Conservation (phyloP, 345 rosid species). For the Clarkia xantiana region DNA sequence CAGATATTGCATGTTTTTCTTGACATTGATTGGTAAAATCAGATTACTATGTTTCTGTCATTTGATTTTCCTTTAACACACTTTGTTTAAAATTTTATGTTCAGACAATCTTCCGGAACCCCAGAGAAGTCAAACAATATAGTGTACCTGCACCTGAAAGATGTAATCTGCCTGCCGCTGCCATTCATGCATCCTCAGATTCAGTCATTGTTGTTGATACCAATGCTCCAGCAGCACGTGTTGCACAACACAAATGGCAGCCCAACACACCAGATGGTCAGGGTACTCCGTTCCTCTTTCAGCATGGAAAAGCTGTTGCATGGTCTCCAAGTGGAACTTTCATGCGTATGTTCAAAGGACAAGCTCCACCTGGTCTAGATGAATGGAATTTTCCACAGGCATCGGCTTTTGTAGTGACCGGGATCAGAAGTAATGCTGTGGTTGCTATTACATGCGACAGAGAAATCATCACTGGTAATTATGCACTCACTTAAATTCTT, state of each 20-base stretch:
- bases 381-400: constrained; percentile 89
- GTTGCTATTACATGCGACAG: constrained; percentile 69
- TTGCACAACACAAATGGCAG: constrained; percentile 93
- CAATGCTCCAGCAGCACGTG: constrained; percentile 85
- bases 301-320: constrained; percentile 62
- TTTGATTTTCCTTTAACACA: constrained; percentile 10
- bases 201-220: constrained; percentile 57
- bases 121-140: constrained; percentile 70
- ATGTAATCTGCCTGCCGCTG: constrained; percentile 97
- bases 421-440: constrained; percentile 64
- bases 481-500: background rate
- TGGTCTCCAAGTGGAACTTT: constrained; percentile 58
- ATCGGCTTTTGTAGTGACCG: constrained; percentile 75
- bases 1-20: too few relatives aligned
- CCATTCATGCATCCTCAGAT: constrained; percentile 82
- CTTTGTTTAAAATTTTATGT: too few relatives aligned
- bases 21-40: too few relatives aligned
- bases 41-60: background rate
- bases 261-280: constrained; percentile 94
- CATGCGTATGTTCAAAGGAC: constrained; percentile 88
- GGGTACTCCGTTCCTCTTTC: constrained; percentile 88
- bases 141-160: constrained; percentile 64
- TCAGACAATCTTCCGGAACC: constrained; percentile 88
- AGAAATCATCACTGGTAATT: constrained; percentile 77
- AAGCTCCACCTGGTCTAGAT: constrained; percentile 40